Evolutionary conservation across 768 basidiomycete species (phyloP).

Genomic region (Porphyrellus cyaneotinctus): DNA sequence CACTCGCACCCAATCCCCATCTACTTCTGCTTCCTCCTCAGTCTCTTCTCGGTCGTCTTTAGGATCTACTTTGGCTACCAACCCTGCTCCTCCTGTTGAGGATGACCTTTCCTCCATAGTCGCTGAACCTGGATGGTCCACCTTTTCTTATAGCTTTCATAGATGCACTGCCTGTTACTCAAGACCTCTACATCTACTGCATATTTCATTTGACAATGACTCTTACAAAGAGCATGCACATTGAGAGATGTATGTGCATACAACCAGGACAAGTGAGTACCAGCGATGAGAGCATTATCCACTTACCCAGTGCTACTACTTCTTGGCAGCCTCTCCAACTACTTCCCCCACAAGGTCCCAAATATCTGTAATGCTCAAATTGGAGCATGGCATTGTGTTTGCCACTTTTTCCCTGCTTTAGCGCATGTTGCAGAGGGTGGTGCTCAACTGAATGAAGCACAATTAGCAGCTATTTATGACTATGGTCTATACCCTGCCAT

Average conservation of each 20-base stretch:
- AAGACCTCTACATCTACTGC: not conserved
- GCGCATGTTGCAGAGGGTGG: not conserved
- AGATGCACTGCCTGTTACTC: not conserved
- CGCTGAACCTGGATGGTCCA: no score
- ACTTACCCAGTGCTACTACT: no score
- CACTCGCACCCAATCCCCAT: no score
- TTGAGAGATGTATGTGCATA: not conserved
- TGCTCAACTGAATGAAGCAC: not conserved
- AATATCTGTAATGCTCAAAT: constrained; percentile 2
- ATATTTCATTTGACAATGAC: not conserved
- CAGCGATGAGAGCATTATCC: no score
- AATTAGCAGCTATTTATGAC: not conserved
- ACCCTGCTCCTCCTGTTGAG: no score
- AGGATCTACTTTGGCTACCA: no score
- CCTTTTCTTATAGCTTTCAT: not conserved
- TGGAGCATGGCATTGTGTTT: not conserved
- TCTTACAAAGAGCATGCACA: not conserved
- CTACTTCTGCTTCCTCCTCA: no score
- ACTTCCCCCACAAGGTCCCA: constrained; percentile 1
- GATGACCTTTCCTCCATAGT: no score
- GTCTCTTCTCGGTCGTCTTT: no score
- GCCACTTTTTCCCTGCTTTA: constrained; percentile 1
- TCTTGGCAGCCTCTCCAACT: not conserved
- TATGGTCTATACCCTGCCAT: no score
- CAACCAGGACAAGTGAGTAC: not conserved